phyloP scores from a whole-genome alignment of 2,329 filamentous ascomycete genomes.

The Didymella segeticola region DNA sequence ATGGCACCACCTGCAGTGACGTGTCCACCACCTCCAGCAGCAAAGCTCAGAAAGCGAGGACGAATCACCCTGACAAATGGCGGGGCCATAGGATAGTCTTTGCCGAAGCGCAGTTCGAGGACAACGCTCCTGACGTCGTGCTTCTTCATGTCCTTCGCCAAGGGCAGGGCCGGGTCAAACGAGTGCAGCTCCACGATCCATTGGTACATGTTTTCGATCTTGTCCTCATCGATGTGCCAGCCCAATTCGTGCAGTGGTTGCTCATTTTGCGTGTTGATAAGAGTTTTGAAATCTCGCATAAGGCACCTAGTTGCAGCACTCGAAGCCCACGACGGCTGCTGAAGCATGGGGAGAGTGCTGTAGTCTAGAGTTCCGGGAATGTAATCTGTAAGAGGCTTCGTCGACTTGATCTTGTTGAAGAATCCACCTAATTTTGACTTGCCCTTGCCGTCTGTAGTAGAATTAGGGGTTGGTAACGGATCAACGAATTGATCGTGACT shows the following conservation, averaged over 20 bases:
- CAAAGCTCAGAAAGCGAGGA: constrained; percentile 77
- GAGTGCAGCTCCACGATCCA: constrained; percentile 92
- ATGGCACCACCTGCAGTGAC: constrained; percentile 85
- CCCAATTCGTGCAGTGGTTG: constrained; percentile 72
- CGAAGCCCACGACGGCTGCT: constrained; percentile 70
- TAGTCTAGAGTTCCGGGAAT: constrained; percentile 70
- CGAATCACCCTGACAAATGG: constrained; percentile 85
- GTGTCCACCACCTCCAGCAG: constrained; percentile 79
- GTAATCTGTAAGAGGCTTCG: constrained; percentile 63
- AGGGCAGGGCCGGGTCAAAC: constrained; percentile 72
- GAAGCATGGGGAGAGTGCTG: constrained; percentile 67
- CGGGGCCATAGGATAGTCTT: constrained; percentile 76
- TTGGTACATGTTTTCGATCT: constrained; percentile 79
- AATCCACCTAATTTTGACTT: constrained; percentile 35
- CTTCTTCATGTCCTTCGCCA: constrained; percentile 76
- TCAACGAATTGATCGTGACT: constrained; percentile 19
- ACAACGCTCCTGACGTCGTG: constrained; percentile 71
- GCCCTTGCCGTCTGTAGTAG: constrained; percentile 32
- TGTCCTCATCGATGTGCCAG: constrained; percentile 77
- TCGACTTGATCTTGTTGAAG: constrained; percentile 31
- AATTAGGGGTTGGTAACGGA: constrained; percentile 35
- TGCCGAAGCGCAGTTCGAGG: constrained; percentile 80
- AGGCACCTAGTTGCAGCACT: constrained; percentile 66
- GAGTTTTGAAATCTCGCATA: constrained; percentile 67
- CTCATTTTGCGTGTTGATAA: constrained; percentile 69